A percentile compares a stretch with the other conserved stretches of the same genome.
phyloP scores from a whole-genome alignment of 768 basidiomycete species.

The Lactarius sanguifluus region DNA sequence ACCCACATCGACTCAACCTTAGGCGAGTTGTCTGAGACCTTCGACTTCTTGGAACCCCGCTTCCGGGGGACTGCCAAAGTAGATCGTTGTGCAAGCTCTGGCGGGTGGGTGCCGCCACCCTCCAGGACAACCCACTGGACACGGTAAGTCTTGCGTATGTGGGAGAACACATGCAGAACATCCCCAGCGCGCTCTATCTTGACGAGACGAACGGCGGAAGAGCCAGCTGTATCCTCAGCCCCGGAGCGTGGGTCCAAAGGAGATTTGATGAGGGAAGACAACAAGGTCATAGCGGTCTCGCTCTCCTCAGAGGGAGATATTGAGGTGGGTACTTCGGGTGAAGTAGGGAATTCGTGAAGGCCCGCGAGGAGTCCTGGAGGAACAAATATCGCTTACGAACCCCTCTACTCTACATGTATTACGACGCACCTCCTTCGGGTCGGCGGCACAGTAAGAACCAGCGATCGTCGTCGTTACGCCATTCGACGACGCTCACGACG shows the following conservation, averaged over 20 bases:
- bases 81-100: constrained; percentile 28
- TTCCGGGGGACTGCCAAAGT: background rate
- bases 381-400: constrained; percentile 3
- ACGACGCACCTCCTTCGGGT: constrained; percentile 68
- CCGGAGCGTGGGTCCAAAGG: constrained; percentile 23
- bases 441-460: constrained; percentile 78
- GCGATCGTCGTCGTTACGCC: constrained; percentile 51
- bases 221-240: constrained; percentile 9
- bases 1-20: constrained; percentile 19
- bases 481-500: constrained; percentile 84
- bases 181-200: constrained; percentile 56
- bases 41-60: background rate
- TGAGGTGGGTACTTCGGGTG: constrained; percentile 50
- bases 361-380: constrained; percentile 82
- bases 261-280: constrained; percentile 42
- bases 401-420: background rate
- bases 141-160: constrained; percentile 84
- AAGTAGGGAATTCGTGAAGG: constrained; percentile 82
- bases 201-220: constrained; percentile 38
- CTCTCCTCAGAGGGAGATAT: constrained; percentile 39
- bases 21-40: background rate
- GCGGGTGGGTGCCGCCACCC: constrained; percentile 53
- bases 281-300: constrained; percentile 39
- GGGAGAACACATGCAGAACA: constrained; percentile 83
- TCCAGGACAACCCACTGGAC: constrained; percentile 68